Evolutionary conservation across 768 basidiomycete genomes (phyloP).

Genomic region (Collybiopsis confluens): DNA sequence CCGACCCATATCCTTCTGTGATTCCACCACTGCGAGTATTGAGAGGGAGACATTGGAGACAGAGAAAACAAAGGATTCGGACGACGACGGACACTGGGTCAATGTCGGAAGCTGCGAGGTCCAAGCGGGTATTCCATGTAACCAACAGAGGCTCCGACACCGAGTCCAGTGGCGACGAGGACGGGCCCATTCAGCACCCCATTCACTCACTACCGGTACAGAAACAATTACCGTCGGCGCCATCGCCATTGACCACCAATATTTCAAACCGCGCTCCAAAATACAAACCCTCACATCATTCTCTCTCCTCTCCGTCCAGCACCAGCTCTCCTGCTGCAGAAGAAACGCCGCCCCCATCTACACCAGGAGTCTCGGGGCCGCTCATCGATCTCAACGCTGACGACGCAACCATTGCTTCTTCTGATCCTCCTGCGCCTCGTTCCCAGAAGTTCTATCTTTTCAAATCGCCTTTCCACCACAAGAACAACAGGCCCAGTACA

Average conservation of each 20-base stretch:
- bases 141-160: conserved; percentile 19
- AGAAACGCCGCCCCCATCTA: conserved; percentile 68
- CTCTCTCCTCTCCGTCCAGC: conserved; percentile 67
- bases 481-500: conserved; percentile 9
- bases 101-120: conserved; percentile 10
- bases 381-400: conserved; percentile 37
- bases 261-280: conserved; percentile 27
- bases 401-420: conserved; percentile 13
- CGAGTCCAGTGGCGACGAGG: conserved; percentile 15
- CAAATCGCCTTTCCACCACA: conserved; percentile 27
- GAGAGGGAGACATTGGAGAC: neutral
- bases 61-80: neutral
- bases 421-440: conserved; percentile 24
- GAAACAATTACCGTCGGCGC: conserved; percentile 24
- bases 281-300: conserved; percentile 44
- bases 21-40: neutral
- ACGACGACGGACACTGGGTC: conserved; percentile 2
- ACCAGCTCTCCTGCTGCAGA: conserved; percentile 57
- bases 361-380: conserved; percentile 49
- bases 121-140: conserved; percentile 10
- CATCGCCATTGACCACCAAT: conserved; percentile 33
- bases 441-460: conserved; percentile 30
- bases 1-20: too few species aligned
- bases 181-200: neutral
- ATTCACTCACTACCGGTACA: conserved; percentile 21